Evolutionary conservation across 768 basidiomycete species (phyloP), one percentile per base, ranked within the genome.

Genomic region (Phaffia australis): DNA sequence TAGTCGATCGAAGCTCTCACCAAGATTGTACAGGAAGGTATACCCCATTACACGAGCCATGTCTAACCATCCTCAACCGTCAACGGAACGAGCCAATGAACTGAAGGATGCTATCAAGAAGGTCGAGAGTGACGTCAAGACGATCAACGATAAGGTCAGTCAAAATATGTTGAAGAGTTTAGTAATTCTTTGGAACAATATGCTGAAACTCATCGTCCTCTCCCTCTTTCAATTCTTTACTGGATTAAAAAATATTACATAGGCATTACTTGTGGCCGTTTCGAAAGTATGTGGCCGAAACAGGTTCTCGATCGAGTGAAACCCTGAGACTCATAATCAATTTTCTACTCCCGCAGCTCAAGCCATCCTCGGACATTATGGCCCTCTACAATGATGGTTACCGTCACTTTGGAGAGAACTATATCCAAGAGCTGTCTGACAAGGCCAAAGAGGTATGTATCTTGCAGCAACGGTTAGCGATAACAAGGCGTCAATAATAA

Each of bases 381-480:
- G 87, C 86, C 14, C 88, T 90, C 70, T 89, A 88, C 73, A 81
- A 87, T 59, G 80, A 81, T 18, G 89, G 87, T 0, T 48, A 56
- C 29, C 79, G 85, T 1, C 89, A 94, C 75, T 99, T 98, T 73
- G 95, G 95, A 8, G 95, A 99, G 79, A 99, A 99, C 75, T 98
- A 97, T 73, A 90, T 91, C 15, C 87, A 93, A 71, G 93, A 98
- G 72, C 77, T 98, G 69, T 85, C 84, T 49, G 90, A 89, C 42
- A 95, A 95, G 74, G 89, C 91, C 0, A 79, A 78, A 66, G 79
- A 81, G 72, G 87, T 88, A 74, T 69, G 82, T 77, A 56, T 25
- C 42, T 50, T 65, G 68, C 25, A 30, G 2, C 29, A 49, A 51
- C 19, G 51, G 63, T 27, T 50, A 9, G 14, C 42, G 25, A 25